phyloP scores from a whole-genome alignment of 768 basidiomycete genomes.

The Coprinopsis sp. region DNA sequence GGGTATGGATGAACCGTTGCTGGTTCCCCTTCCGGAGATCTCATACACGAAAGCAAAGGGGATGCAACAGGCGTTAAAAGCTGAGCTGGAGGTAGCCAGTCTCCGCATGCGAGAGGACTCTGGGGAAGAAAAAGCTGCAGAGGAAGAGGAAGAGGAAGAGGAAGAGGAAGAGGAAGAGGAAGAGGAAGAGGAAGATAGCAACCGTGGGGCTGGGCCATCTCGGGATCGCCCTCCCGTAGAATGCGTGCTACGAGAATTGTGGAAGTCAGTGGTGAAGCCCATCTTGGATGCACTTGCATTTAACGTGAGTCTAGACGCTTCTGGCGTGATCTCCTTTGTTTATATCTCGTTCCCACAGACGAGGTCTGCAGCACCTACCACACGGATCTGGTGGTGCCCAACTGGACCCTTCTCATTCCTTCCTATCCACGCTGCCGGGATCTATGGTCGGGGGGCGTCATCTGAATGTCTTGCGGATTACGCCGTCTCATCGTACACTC shows the following conservation, averaged over 20 bases:
- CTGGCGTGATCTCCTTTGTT: no score
- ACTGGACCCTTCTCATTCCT: slow-evolving; percentile 3
- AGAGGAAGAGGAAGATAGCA: not conserved
- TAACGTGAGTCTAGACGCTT: no score
- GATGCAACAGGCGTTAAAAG: not conserved
- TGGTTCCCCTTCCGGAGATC: slow-evolving; percentile 13
- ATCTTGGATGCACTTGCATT: no score
- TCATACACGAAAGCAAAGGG: slow-evolving; percentile 7
- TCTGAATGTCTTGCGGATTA: not conserved
- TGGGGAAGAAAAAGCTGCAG: no score
- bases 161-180: not conserved
- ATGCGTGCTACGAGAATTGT: no score
- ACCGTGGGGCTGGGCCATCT: not conserved
- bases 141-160: no score
- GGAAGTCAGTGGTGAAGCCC: no score
- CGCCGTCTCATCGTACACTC: slow-evolving; percentile 1
- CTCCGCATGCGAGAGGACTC: not conserved
- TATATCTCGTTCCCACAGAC: no score
- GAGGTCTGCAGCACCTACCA: not conserved
- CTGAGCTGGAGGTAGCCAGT: not conserved
- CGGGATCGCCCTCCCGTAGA: no score
- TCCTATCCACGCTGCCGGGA: not conserved
- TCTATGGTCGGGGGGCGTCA: not conserved
- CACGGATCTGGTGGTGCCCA: slow-evolving; percentile 1
- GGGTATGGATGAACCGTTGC: not conserved